Base-by-base conservation (phyloP, 495 filamentous ascomycete genomes). In the Hyphodiscus hymeniophilus region DNA sequence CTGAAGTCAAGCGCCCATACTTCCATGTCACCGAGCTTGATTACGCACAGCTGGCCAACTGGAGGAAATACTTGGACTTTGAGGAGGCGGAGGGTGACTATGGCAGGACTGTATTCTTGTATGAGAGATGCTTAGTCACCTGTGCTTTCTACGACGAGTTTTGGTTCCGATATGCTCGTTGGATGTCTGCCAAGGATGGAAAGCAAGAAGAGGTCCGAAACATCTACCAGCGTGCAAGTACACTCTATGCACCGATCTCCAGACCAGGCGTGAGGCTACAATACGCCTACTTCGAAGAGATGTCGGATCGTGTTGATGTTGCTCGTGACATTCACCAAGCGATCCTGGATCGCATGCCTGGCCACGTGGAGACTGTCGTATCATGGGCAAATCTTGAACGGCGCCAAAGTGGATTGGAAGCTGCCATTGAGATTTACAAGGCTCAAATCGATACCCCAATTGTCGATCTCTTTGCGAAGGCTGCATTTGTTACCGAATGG, bases 121-220 rank as follows among this genome's bases (percentile, higher is more conserved):
- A 97, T 60, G 92, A 99, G 66, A 82, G 92, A 26, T 95, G 88
- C 55, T 66, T 99, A 23, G 87, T 95, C 12, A 90, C 89, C 12
- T 89, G 85, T 55, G 92, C 92, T 32, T 82, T 92, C 58, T 95
- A 97, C 53, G 90, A 96, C 39, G 90, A 97, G 58, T 95, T 99
- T 65, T 99, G 92, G 92, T 76, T 94, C 47, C 82, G 92, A 1
- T 99, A 95, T 66, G 89, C 86, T n/a, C 75, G 94, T 13, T 99
- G 92, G 92, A 96, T 99, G 89, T 73, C 73, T 54, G 82, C 80
- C 2, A 87, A 95, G 58, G 77, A 72, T 39, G 95, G 95, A 61
- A 62, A 62, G 45, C 80, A 88, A 47, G 88, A 95, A 58, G 94
- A 99, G 60, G 85, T 92, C 2, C 82, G 94, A 20, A 88, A 85